These are phyloP conservation scores for Scheffersomyces segobiensis DNA, from an alignment of 1,139 yeast species.

Conservation along the genomic window DNA sequence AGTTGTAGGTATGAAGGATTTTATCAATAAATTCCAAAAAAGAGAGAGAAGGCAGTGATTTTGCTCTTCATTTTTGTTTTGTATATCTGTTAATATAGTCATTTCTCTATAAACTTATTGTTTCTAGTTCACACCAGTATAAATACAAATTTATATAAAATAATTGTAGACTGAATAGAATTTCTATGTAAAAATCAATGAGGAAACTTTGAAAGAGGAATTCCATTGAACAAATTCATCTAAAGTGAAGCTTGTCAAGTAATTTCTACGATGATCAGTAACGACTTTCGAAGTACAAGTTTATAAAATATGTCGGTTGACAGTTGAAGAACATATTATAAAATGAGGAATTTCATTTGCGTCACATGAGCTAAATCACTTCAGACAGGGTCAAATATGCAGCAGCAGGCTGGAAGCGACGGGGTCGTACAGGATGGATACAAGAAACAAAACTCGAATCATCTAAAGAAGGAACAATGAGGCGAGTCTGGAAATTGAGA, in stretches of 20 bases:
- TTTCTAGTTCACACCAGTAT: neutral
- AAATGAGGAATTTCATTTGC: neutral
- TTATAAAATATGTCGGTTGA: no score
- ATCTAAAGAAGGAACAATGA: neutral
- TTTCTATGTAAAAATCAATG: no score
- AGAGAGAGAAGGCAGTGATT: neutral
- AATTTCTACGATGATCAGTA: no score
- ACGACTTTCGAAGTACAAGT: no score
- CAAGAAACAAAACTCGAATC: neutral
- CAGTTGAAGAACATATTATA: no score
- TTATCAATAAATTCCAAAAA: neutral
- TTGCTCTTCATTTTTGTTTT: conserved; percentile 1
- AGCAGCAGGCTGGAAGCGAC: neutral
- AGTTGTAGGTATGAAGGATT: conserved; percentile 61
- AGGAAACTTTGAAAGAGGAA: no score
- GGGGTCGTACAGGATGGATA: neutral
- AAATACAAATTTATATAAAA: conserved; percentile 1
- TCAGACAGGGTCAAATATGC: neutral
- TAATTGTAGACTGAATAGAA: neutral
- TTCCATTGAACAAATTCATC: no score
- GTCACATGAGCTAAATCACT: neutral
- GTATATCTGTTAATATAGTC: conserved; percentile 1
- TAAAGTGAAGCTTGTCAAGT: no score
- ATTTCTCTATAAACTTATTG: neutral
- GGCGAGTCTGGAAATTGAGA: neutral